Percentiles rank a stretch among this genome's conserved stretches.
These are phyloP conservation scores for Priceomyces castillae DNA, from an alignment of 805 yeast species.

Conservation along the genomic window DNA sequence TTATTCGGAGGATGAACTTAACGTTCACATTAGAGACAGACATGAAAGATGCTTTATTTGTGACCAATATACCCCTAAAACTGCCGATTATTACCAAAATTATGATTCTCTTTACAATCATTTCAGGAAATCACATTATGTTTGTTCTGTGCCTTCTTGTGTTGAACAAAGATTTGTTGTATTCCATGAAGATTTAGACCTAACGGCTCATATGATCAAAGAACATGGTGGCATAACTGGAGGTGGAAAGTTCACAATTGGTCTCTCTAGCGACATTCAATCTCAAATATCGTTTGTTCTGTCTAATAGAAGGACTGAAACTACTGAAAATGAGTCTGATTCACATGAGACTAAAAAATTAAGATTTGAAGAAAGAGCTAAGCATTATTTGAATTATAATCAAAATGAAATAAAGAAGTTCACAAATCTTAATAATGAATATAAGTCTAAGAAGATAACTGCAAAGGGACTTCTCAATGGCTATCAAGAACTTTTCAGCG, in stretches of 20 bases:
- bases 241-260: conserved; percentile 40
- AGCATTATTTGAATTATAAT: conserved; percentile 66
- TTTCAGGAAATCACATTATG: conserved; percentile 69
- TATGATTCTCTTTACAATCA: conserved; percentile 75
- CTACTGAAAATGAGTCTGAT: conserved; percentile 27
- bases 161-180: conserved; percentile 90
- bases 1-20: conserved; percentile 85
- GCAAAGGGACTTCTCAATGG: conserved; percentile 46
- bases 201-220: conserved; percentile 81
- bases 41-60: conserved; percentile 93
- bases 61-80: conserved; percentile 65
- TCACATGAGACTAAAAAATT: conserved; percentile 49
- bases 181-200: conserved; percentile 78
- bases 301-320: conserved; percentile 13
- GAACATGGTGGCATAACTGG: conserved; percentile 66
- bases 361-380: conserved; percentile 81
- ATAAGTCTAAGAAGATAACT: conserved; percentile 42
- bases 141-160: conserved; percentile 75
- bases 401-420: conserved; percentile 48
- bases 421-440: conserved; percentile 46
- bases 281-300: conserved; percentile 57
- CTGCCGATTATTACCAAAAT: conserved; percentile 61
- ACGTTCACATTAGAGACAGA: conserved; percentile 71
- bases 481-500: conserved; percentile 48
- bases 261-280: conserved; percentile 43